A percentile compares a stretch with the other conserved stretches of the same genome.
These are phyloP conservation scores for Magnaporthales sp. DNA, from an alignment of 2,329 filamentous ascomycete species.

Conservation along the genomic window DNA sequence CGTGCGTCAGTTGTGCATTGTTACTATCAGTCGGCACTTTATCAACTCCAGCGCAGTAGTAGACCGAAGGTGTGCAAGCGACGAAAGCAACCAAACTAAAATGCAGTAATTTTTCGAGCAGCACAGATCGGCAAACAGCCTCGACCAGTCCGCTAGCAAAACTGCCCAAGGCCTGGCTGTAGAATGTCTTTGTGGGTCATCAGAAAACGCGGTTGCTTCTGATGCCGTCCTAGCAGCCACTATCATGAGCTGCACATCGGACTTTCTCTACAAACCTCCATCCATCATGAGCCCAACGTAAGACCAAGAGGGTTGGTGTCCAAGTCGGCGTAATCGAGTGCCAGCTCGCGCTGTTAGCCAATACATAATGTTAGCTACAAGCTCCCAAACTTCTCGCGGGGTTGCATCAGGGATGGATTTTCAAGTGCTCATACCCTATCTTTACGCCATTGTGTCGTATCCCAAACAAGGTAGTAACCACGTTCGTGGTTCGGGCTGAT, in stretches of 20 bases:
- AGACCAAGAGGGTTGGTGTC: constrained; percentile 31
- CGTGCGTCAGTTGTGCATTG: background rate
- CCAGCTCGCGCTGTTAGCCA: constrained; percentile 44
- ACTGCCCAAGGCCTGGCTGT: background rate
- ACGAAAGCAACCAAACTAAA: background rate
- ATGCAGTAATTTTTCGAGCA: background rate
- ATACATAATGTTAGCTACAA: constrained; percentile 9
- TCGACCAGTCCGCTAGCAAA: background rate
- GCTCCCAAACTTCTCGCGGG: background rate
- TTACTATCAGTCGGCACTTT: background rate
- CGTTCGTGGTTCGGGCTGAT: constrained; percentile 51
- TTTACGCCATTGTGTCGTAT: constrained; percentile 52
- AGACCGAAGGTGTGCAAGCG: background rate
- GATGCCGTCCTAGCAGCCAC: background rate
- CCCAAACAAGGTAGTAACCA: constrained; percentile 60
- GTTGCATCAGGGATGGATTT: background rate
- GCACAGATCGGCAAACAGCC: background rate
- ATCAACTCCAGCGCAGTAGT: background rate
- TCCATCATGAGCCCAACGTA: background rate
- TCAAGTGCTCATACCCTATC: constrained; percentile 48
- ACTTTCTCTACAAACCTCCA: background rate
- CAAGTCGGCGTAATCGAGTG: constrained; percentile 52
- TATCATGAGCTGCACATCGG: background rate
- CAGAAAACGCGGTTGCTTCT: background rate
- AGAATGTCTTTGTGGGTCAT: background rate